Percentiles rank a stretch among this genome's conserved stretches.
These are phyloP conservation scores for Keqinozyma sinolaborantium DNA, from an alignment of 1,139 yeast species.

Conservation along the genomic window DNA sequence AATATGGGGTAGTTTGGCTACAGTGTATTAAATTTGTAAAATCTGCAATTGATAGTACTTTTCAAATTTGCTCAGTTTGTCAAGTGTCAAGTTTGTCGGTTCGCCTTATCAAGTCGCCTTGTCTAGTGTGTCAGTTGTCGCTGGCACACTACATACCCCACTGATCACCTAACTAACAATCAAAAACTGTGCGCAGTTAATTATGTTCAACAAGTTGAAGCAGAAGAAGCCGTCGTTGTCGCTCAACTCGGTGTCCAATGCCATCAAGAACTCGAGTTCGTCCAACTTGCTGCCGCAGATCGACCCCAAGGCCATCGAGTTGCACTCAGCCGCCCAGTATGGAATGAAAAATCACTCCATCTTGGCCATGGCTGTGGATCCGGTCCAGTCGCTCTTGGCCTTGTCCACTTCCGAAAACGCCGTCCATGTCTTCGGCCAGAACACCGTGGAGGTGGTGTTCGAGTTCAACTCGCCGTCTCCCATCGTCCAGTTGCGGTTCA, in stretches of 20 bases:
- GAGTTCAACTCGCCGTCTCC: slow-evolving; percentile 48
- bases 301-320: slow-evolving; percentile 32
- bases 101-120: too few relatives aligned
- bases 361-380: slow-evolving; percentile 74
- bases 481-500: slow-evolving; percentile 57
- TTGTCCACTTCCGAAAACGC: slow-evolving; percentile 69
- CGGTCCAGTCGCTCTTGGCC: slow-evolving; percentile 83
- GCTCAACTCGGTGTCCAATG: slow-evolving; percentile 50
- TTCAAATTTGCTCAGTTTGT: too few relatives aligned
- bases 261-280: slow-evolving; percentile 44
- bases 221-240: slow-evolving; percentile 46
- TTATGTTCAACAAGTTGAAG: slow-evolving; percentile 46
- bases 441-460: slow-evolving; percentile 73
- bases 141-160: too few relatives aligned
- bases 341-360: slow-evolving; percentile 43
- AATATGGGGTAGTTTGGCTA: too few relatives aligned
- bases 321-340: slow-evolving; percentile 32
- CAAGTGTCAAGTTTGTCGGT: too few relatives aligned
- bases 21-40: too few relatives aligned
- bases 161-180: too few relatives aligned
- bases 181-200: too few relatives aligned
- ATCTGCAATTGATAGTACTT: too few relatives aligned
- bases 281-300: slow-evolving; percentile 39
- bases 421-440: slow-evolving; percentile 80
- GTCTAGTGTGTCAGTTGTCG: too few relatives aligned